These are phyloP conservation scores for Mycosphaerella arachidis DNA, from an alignment of 2,329 filamentous ascomycete genomes.

Conservation along the genomic window DNA sequence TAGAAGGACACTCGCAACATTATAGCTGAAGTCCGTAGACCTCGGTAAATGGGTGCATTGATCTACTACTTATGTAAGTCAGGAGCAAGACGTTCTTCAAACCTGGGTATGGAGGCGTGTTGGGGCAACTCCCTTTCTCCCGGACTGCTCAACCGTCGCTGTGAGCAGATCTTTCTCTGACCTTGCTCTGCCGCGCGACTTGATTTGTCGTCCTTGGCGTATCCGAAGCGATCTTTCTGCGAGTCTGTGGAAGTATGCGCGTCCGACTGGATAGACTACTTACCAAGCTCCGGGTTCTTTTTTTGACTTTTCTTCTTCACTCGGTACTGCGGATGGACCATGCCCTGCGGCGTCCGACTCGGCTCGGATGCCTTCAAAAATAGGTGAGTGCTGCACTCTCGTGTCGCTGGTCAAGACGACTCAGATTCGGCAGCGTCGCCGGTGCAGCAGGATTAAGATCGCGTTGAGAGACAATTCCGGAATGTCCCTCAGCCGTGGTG, in stretches of 20 bases:
- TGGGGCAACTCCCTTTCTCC: not conserved
- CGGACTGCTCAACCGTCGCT: not conserved
- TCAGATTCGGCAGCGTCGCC: not conserved
- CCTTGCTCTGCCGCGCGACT: not conserved
- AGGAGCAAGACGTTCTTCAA: not conserved
- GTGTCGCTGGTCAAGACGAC: not conserved
- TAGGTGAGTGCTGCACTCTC: not conserved
- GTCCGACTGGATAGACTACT: not conserved
- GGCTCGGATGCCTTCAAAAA: not conserved
- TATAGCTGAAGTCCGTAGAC: slow-evolving; percentile 19
- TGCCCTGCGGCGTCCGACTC: not conserved
- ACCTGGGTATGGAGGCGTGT: not conserved
- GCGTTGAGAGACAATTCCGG: not conserved
- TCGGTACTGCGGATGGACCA: not conserved
- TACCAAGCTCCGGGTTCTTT: not conserved
- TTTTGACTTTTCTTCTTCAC: not conserved
- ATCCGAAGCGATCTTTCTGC: not conserved
- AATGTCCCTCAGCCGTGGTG: not conserved
- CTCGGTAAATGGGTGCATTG: slow-evolving; percentile 17
- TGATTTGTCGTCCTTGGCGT: not conserved
- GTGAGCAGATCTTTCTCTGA: not conserved
- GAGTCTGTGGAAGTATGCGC: not conserved
- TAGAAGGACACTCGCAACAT: too few relatives aligned
- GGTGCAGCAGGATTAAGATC: not conserved
- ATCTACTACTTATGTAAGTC: slow-evolving; percentile 8